Evolutionary conservation across 2,329 filamentous ascomycete species (phyloP), one percentile per base, ranked within the genome.

Genomic region (Drechmeria coniospora): DNA sequence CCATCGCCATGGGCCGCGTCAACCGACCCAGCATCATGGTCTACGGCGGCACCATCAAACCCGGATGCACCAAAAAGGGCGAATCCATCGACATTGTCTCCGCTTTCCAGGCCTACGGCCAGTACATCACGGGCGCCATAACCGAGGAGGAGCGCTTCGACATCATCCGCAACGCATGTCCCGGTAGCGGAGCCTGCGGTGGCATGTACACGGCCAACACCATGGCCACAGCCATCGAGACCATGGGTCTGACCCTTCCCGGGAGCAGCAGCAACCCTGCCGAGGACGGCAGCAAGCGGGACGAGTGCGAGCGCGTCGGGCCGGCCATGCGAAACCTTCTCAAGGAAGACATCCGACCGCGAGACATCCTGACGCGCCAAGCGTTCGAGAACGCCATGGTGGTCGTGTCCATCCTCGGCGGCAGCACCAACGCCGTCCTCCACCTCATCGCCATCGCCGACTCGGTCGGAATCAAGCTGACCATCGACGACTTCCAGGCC

Each of bases 1-100:
- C 84, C 44, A 90, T 90, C 46, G 90, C 86, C 31, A 94, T 94
- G 81, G 87, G 84, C 21, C 73, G 90, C 42, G 74, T 94, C 40
- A 95, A 98, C 63, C 67, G 90, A 25, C 90, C 90, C 17, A 84
- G 81, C 43, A 65, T 98, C 49, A 98, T 98, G 90, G 81, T 98
- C 17, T 98, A 98, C 48, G 90, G 90, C 41, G 90, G 90, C 26
- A 84, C 81, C 23, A 98, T 95, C 51, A 76, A 80, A 50, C 82
- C 90, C 21, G 90, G 90, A 25, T 94, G 86, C 58, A 81, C 79
- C 31, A 67, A 63, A 45, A 68, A 68, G 27, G 80, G 86, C 41
- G 65, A 78, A 38, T 61, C 76, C 32, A 82, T 94, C 42, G 87
- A 98, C 51, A 92, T 98, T 29, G 80, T 98, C 34, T 94, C 84